Percentiles rank a stretch among this genome's conserved stretches.
Conservation (phyloP, 129 eudicot species). For the Centaurea solstitialis region DNA sequence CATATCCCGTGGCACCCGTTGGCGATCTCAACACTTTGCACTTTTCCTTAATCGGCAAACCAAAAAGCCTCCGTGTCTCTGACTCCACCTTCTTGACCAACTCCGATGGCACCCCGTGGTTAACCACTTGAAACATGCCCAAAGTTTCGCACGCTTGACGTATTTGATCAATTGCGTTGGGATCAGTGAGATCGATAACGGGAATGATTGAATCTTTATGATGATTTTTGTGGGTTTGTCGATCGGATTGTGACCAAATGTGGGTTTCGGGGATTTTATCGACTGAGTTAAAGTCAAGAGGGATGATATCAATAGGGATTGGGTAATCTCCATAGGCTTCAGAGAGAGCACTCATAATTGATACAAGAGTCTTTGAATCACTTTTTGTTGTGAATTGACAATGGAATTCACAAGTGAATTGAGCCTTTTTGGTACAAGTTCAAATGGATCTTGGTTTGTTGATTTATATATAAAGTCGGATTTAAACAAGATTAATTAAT, state of each 20-base stretch:
- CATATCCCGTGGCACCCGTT: constrained; percentile 60
- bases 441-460: neutral
- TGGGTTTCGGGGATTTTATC: constrained; percentile 55
- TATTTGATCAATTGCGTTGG: constrained; percentile 41
- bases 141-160: constrained; percentile 51
- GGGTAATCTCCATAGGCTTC: constrained; percentile 47
- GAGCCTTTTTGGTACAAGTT: neutral
- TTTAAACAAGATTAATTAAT: too few species aligned
- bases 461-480: neutral
- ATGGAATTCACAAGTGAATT: neutral
- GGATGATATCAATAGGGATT: constrained; percentile 36
- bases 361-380: neutral
- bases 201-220: constrained; percentile 30
- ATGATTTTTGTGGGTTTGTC: neutral
- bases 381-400: neutral
- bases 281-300: constrained; percentile 61
- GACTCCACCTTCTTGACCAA: constrained; percentile 45
- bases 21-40: constrained; percentile 55
- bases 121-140: constrained; percentile 72
- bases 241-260: constrained; percentile 40
- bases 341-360: constrained; percentile 40
- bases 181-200: constrained; percentile 43
- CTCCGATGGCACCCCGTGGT: constrained; percentile 53
- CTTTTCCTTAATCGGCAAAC: constrained; percentile 48
- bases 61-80: constrained; percentile 49